Base-by-base conservation (phyloP, 2,329 filamentous ascomycete species). In the Fusarium praegraminearum region DNA sequence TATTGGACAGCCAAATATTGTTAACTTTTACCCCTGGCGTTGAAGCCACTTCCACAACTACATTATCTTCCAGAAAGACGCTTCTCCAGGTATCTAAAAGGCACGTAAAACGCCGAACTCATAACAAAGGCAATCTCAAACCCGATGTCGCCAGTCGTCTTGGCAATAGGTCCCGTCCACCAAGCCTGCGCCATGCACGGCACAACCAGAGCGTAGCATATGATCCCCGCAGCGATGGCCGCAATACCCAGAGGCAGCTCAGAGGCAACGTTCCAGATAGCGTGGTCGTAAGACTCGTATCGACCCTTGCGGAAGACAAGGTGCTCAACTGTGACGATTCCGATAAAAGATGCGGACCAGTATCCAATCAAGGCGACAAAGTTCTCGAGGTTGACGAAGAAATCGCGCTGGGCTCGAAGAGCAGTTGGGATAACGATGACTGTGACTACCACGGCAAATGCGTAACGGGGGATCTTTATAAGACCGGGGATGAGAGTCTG, bases 101-200 rank as follows among this genome's bases (percentile, higher is more conserved):
- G 83, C 3, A 85, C 51, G 57, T 86, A 87, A 28, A 81, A 75
- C 33, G 86, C 13, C 2, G 76, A 81, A 15, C 83, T 85, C 58
- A 87, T 74, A 30, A 82, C 81, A 72, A 90, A 85, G 0, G 88
- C 88, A 75, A 89, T 78, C 79, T 91, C 89, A 60, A 91, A 90
- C 1, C 89, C 89, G 75, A 91, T 86, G 67, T 91, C 89, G 0
- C 89, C 89, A 13, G 88, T 89, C 36, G 72, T 83, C 76, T 83
- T 78, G 1, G 87, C 88, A 69, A 90, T 86, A 0, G 88, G 88
- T 0, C 88, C 88, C 11, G 82, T 85, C 73, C 84, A 90, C 87
- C 87, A 90, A 6, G 83, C 84, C 76, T 89, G 86, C 12, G 81
- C 82, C 84, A 90, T 90, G 33, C 84, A 86, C 0, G 88, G 88